These are phyloP conservation scores for Eutrema heterophyllum DNA, from an alignment of 345 rosid genomes.

Conservation along the genomic window DNA sequence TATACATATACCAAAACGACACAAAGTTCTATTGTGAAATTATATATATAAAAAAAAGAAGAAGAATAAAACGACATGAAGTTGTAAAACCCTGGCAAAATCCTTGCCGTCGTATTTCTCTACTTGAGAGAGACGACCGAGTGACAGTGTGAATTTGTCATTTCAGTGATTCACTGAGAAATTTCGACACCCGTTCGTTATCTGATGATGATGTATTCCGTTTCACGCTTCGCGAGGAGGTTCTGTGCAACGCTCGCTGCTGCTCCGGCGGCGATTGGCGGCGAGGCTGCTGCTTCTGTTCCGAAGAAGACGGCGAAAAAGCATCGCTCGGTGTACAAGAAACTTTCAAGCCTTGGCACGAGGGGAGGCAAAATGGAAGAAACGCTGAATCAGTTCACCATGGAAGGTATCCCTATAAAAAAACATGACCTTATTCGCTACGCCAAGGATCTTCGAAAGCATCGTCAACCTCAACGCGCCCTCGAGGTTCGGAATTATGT, in stretches of 20 bases:
- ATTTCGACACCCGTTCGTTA: background rate
- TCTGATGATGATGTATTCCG: background rate
- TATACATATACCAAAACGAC: background rate
- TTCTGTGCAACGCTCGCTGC: conserved; percentile 19
- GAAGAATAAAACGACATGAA: too few species aligned
- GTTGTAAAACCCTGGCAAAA: too few species aligned
- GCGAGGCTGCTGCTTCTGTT: conserved; percentile 5
- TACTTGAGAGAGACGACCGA: background rate
- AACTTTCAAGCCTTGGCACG: conserved; percentile 45
- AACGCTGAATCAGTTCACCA: conserved; percentile 45
- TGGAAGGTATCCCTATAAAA: conserved; percentile 43
- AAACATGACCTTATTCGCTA: conserved; percentile 40
- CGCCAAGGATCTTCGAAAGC: conserved; percentile 55
- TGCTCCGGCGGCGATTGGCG: conserved; percentile 6
- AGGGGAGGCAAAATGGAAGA: conserved; percentile 45
- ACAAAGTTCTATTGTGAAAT: background rate
- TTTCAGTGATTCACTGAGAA: background rate
- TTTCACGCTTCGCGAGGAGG: conserved; percentile 21
- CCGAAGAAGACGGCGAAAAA: background rate
- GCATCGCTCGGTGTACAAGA: conserved; percentile 35
- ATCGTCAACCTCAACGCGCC: conserved; percentile 47
- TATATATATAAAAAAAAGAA: too few species aligned
- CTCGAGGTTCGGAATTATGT: conserved; percentile 39
- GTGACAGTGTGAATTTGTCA: conserved; percentile 1
- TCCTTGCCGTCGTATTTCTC: background rate